These are phyloP conservation scores for Stropharia rugosoannulata DNA, from an alignment of 768 basidiomycete genomes.

Conservation along the genomic window DNA sequence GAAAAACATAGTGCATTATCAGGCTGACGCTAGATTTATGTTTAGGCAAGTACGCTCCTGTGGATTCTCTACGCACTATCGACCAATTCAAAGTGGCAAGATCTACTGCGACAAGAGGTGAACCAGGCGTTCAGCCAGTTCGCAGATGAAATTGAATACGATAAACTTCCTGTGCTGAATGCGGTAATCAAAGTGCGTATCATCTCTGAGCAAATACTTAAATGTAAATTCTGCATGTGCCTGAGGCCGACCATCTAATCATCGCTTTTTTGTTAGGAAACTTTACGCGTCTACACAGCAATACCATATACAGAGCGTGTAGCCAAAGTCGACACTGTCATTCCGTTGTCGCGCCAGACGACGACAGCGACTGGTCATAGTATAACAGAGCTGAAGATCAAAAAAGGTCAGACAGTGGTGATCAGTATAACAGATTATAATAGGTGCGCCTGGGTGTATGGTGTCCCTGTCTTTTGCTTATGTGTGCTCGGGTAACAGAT, in stretches of 20 bases:
- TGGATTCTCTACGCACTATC: conserved; percentile 6
- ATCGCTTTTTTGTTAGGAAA: neutral
- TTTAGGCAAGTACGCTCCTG: conserved; percentile 3
- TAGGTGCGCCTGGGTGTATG: neutral
- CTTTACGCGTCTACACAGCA: conserved; percentile 1
- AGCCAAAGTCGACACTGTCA: neutral
- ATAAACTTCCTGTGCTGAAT: conserved; percentile 6
- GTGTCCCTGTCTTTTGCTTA: neutral
- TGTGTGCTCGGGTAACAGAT: neutral
- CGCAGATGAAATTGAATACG: neutral
- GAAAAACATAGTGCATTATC: neutral
- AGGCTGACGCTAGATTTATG: too few species aligned
- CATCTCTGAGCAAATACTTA: neutral
- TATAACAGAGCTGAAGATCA: neutral
- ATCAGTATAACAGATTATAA: conserved; percentile 7
- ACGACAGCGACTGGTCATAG: neutral
- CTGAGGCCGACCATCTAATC: too few species aligned
- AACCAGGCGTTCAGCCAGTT: neutral
- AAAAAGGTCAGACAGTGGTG: neutral
- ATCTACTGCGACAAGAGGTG: conserved; percentile 1
- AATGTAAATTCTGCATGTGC: neutral
- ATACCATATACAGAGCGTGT: conserved; percentile 4
- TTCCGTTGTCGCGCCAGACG: conserved; percentile 1
- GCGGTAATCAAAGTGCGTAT: conserved; percentile 5
- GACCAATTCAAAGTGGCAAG: neutral